These are phyloP conservation scores for Diaporthe sp. DNA, from an alignment of 2,329 filamentous ascomycete species.

Conservation along the genomic window DNA sequence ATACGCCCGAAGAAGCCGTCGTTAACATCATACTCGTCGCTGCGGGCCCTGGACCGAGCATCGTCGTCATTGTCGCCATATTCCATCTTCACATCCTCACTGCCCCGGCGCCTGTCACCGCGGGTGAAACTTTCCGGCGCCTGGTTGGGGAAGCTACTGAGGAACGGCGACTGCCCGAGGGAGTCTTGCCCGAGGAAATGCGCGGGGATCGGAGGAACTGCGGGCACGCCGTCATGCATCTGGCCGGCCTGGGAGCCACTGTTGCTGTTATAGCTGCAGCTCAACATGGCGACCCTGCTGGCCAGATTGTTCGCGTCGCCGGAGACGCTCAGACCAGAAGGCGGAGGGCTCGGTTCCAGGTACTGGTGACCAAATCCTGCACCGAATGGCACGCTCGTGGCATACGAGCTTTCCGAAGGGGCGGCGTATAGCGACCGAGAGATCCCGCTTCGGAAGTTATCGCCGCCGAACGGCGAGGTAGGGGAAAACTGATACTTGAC, in stretches of 20 bases:
- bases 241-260: slow-evolving; percentile 71
- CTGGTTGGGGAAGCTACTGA: slow-evolving; percentile 70
- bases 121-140: slow-evolving; percentile 75
- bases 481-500: slow-evolving; percentile 53
- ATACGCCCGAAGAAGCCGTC: slow-evolving; percentile 96
- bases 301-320: slow-evolving; percentile 90
- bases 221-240: slow-evolving; percentile 79
- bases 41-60: slow-evolving; percentile 69
- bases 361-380: slow-evolving; percentile 70
- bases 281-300: slow-evolving; percentile 88
- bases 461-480: slow-evolving; percentile 64
- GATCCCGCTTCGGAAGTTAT: slow-evolving; percentile 67
- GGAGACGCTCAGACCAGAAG: slow-evolving; percentile 79
- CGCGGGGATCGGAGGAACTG: slow-evolving; percentile 86
- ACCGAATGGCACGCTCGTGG: slow-evolving; percentile 61
- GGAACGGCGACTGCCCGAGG: slow-evolving; percentile 70
- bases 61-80: slow-evolving; percentile 74
- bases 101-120: slow-evolving; percentile 59
- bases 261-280: slow-evolving; percentile 88
- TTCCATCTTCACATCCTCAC: slow-evolving; percentile 75
- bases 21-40: slow-evolving; percentile 80
- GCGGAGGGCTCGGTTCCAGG: slow-evolving; percentile 80
- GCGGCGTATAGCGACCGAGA: slow-evolving; percentile 86
- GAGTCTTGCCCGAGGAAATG: slow-evolving; percentile 76
- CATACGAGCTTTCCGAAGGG: slow-evolving; percentile 63